Percentiles rank a stretch among this genome's conserved stretches.
Evolutionary conservation across 2,329 filamentous ascomycete species (phyloP).

Genomic region (Ilyonectria destructans): DNA sequence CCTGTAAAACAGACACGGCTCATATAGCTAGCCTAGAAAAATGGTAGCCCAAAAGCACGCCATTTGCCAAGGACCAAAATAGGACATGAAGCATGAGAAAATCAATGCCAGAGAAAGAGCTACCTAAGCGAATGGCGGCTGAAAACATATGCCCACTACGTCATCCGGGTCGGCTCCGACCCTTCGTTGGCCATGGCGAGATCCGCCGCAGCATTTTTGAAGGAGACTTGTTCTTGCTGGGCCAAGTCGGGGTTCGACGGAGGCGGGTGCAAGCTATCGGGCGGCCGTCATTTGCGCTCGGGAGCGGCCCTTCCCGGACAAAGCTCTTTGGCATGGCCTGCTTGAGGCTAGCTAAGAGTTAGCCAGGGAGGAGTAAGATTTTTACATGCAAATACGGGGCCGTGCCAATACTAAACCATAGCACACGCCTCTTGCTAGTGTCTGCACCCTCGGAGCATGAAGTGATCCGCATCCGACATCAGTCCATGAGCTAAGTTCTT

Average conservation of each 20-base stretch:
- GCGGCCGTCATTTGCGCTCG: background rate
- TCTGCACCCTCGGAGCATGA: background rate
- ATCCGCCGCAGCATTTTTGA: background rate
- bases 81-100: too few relatives aligned
- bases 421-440: background rate
- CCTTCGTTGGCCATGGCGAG: background rate
- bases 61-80: background rate
- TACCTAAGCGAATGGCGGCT: background rate
- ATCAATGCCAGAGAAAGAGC: background rate
- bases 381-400: background rate
- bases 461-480: background rate
- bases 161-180: background rate
- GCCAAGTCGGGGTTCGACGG: background rate
- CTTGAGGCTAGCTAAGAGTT: background rate
- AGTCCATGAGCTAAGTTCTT: background rate
- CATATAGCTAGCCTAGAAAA: background rate
- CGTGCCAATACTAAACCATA: background rate
- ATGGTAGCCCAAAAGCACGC: background rate
- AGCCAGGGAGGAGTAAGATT: background rate
- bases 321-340: background rate
- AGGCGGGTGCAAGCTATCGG: background rate
- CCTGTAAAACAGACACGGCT: background rate
- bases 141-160: background rate
- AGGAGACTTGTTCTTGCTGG: background rate
- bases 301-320: background rate